These are phyloP conservation scores for Ophiostoma piceae DNA, from an alignment of 2,329 filamentous ascomycete species.

Conservation along the genomic window DNA sequence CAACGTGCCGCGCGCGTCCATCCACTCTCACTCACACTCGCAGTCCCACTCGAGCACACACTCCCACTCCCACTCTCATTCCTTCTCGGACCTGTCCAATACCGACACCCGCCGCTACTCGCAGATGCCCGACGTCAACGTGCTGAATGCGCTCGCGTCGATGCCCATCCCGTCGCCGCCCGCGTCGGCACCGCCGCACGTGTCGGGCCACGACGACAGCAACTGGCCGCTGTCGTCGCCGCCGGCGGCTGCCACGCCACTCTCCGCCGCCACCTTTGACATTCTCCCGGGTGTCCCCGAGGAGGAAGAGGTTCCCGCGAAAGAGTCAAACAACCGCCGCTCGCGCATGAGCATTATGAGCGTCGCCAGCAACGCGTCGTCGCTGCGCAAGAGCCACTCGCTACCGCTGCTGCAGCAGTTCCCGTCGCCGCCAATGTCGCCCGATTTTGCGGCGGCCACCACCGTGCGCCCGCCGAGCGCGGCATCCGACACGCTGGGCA, in stretches of 20 bases:
- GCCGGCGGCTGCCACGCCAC: conserved; percentile 29
- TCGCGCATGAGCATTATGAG: conserved; percentile 44
- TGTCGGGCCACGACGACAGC: conserved; percentile 35
- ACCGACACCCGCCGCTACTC: conserved; percentile 31
- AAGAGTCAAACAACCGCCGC: conserved; percentile 33
- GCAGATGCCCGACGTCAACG: conserved; percentile 36
- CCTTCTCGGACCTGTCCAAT: conserved; percentile 24
- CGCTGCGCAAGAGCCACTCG: conserved; percentile 51
- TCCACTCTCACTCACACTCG: neutral
- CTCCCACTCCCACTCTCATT: conserved; percentile 23
- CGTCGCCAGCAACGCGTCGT: conserved; percentile 47
- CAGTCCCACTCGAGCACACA: conserved; percentile 24
- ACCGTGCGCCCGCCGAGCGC: conserved; percentile 38
- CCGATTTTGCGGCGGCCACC: neutral
- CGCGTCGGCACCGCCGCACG: neutral
- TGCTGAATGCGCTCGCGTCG: neutral
- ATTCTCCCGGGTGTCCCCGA: conserved; percentile 57
- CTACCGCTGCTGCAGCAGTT: conserved; percentile 50
- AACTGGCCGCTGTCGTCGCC: conserved; percentile 41
- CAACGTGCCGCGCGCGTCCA: neutral
- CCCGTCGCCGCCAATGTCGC: conserved; percentile 30
- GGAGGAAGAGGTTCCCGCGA: conserved; percentile 47
- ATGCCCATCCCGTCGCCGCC: neutral
- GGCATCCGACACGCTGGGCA: conserved; percentile 50
- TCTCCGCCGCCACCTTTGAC: conserved; percentile 34